Evolutionary conservation across 1,284 basidiomycete species (phyloP), one percentile per base, ranked within the genome.

Genomic region (Naganishia sp.): DNA sequence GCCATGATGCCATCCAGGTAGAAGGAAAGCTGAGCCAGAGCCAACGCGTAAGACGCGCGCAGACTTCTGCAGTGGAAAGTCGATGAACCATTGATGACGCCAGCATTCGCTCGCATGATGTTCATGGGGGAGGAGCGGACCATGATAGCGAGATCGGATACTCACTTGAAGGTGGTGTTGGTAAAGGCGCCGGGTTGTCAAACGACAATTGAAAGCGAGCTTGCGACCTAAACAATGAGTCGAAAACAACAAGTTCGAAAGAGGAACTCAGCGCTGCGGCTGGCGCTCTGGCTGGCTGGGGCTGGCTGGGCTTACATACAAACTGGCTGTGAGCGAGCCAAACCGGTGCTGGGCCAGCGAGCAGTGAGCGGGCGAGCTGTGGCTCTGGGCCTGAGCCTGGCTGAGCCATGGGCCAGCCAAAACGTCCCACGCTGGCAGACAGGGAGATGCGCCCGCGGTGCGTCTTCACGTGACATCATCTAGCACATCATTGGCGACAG

Each of bases 61-160:
- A 35, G 4, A 61, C 57, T 39, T 39, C 15, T 17, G 28, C 15
- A 23, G 39, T 61, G 57, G 57, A 61, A 61, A 61, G 47, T 61
- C 32, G 23, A 25, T 61, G 32, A 61, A 61, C 57, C 31, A 35
- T 41, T 51, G 57, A 61, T 61, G 57, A 61, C 57, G 57, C 32
- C 57, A 61, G 57, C 57, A 61, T 42, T 50, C 47, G 21, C n/a
- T 21, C 32, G 28, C 25, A 50, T 18, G 57, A 10, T 39, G 57
- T 31, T 47, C 54, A 65, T 41, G 52, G 56, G 17, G 21, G n/a
- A 25, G 4, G 28, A 61, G 35, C 57, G 47, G 46, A 15, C 21
- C 21, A 46, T 21, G 35, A 18, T 41, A 42, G 18, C 32, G 47
- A 51, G 41, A 51, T 17, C 35, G 15, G 23, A 50, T 18, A 61